Evolutionary conservation across 116 monocot genomes (phyloP).

Genomic region (Thalassia testudinum): DNA sequence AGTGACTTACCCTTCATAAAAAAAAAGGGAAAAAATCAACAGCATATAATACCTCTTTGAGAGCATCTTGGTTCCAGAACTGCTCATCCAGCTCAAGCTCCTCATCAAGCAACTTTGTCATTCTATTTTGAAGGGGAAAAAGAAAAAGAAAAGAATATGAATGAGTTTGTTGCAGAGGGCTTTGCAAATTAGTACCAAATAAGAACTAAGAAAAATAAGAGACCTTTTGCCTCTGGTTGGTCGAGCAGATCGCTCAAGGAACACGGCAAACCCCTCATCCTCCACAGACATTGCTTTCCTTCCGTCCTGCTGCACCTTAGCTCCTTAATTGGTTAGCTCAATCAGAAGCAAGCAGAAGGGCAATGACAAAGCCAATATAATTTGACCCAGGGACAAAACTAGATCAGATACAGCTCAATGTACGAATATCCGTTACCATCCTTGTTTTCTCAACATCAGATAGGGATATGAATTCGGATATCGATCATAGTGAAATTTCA

Average conservation of each 20-base stretch:
- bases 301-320: background rate
- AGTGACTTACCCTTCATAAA: too few species aligned
- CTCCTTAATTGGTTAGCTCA: too few species aligned
- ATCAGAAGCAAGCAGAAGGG: too few species aligned
- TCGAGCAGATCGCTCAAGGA: slow-evolving; percentile 62
- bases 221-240: slow-evolving; percentile 66
- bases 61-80: slow-evolving; percentile 98
- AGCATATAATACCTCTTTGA: slow-evolving; percentile 80
- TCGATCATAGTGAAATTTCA: too few species aligned
- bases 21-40: too few species aligned
- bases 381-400: too few species aligned
- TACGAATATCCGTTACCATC: too few species aligned
- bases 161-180: too few species aligned
- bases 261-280: slow-evolving; percentile 2
- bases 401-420: too few species aligned
- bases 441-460: too few species aligned
- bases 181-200: background rate
- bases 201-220: background rate
- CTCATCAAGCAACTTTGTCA: slow-evolving; percentile 82
- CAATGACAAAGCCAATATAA: too few species aligned
- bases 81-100: slow-evolving; percentile 79
- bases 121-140: slow-evolving; percentile 28
- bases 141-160: background rate
- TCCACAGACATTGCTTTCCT: slow-evolving; percentile 15
- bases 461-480: too few species aligned